Percentiles rank a stretch among this genome's conserved stretches.
Conservation (phyloP, 768 basidiomycete species). For the Mycena haematopus region DNA sequence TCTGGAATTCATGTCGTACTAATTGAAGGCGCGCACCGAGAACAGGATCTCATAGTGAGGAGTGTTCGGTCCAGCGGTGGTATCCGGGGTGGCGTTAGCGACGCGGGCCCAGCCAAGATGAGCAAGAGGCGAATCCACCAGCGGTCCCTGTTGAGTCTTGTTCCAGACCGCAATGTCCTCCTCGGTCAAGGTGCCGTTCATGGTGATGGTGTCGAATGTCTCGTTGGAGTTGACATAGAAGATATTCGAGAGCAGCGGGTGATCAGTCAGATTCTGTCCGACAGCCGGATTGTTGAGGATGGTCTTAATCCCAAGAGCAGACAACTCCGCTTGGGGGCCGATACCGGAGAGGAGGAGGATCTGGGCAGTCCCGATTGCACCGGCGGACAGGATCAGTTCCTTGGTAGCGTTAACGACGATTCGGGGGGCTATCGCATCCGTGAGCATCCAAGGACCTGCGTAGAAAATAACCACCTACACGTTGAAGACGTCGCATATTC, state of each 20-base stretch:
- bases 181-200: constrained; percentile 28
- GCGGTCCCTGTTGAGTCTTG: constrained; percentile 32
- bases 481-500: too few relatives aligned
- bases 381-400: constrained; percentile 10
- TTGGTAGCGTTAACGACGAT: background rate
- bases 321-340: background rate
- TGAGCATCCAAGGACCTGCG: background rate
- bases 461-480: too few relatives aligned
- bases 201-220: constrained; percentile 21
- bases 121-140: constrained; percentile 30
- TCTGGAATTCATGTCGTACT: background rate
- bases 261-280: background rate
- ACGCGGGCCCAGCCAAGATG: constrained; percentile 32
- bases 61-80: constrained; percentile 33
- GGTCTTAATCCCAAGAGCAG: background rate
- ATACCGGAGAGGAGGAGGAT: constrained; percentile 13
- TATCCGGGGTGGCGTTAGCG: constrained; percentile 24
- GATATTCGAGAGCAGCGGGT: constrained; percentile 11
- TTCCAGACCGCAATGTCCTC: constrained; percentile 32
- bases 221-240: constrained; percentile 33
- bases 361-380: constrained; percentile 3
- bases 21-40: background rate
- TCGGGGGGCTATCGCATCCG: background rate
- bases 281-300: background rate
- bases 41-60: constrained; percentile 35